Base-by-base conservation (phyloP, 1,284 basidiomycete species). In the Xanthoconium separans region DNA sequence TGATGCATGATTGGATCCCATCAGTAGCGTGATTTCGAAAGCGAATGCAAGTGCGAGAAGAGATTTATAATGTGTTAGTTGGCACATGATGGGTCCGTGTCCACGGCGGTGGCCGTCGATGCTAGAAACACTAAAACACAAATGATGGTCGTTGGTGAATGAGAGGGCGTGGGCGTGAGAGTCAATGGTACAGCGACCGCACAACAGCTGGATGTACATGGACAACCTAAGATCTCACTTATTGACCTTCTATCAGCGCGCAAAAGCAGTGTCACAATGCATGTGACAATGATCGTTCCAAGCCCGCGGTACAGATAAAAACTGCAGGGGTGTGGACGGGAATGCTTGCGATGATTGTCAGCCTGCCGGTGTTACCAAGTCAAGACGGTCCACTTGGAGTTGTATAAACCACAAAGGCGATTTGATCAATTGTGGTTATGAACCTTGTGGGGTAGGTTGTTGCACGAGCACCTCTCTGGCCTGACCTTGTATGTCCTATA, bases 381-480 rank as follows among this genome's bases (percentile, higher is more conserved):
- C 43, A 53, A 46, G 57, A 48, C 31, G 20, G 20, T 45, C 60
- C 60, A 49, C 18, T 46, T 45, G 51, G 53, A 51, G 44, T 46
- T 51, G 41, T 36, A 30, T 13, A 52, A 45, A 53, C 37, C 45
- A 42, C 44, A 34, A 34, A 40, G 44, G 20, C 18, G 24, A 48
- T 49, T 34, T 39, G 53, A 15, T 37, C 39, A 33, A 43, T 46
- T 13, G 24, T 10, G 54, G 46, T 63, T 57, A 77, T 58, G 74
- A 71, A 29, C 75, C 75, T 57, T 78, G 77, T 11, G 76, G 76
- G 31, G 76, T 78, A 36, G 77, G 76, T 59, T 78, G 76, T 57
- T 79, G 75, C 42, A 77, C 60, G 46, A 76, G 72, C 40, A 77
- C 63, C 49, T 75, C 73, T 55, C 75, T 63, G 46, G 71, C 65